A percentile compares a stretch with the other conserved stretches of the same genome.
Conservation (phyloP, 2,329 filamentous ascomycete genomes). For the Colletotrichum tabaci region DNA sequence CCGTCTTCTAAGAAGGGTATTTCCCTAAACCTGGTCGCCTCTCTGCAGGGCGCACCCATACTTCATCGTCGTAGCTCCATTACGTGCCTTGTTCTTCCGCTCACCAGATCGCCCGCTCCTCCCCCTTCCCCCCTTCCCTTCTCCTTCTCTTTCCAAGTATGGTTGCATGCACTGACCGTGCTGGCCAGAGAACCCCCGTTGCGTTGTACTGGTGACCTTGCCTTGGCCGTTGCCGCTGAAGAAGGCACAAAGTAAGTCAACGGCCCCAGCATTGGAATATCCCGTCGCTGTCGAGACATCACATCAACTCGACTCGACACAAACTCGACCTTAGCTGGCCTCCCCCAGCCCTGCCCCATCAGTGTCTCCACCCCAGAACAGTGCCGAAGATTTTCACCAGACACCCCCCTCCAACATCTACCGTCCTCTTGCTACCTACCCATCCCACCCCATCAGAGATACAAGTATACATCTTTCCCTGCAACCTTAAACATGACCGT, state of each 20-base stretch:
- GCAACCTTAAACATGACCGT: slow-evolving; percentile 53
- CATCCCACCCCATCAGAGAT: slow-evolving; percentile 56
- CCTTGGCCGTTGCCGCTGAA: slow-evolving; percentile 48
- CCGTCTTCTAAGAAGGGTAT: slow-evolving; percentile 43
- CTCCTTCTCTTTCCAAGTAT: slow-evolving; percentile 64
- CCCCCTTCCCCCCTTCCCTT: slow-evolving; percentile 35
- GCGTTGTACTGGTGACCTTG: slow-evolving; percentile 38
- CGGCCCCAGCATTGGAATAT: slow-evolving; percentile 47
- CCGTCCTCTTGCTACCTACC: slow-evolving; percentile 50
- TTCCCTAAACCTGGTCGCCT: slow-evolving; percentile 41
- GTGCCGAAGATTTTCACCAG: slow-evolving; percentile 65
- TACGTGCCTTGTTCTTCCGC: slow-evolving; percentile 43
- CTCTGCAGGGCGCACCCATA: slow-evolving; percentile 43
- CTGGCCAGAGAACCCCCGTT: slow-evolving; percentile 33
- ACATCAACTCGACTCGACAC: slow-evolving; percentile 38
- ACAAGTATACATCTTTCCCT: slow-evolving; percentile 64
- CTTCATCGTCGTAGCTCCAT: slow-evolving; percentile 44
- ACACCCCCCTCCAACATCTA: slow-evolving; percentile 64
- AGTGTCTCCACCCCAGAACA: slow-evolving; percentile 61
- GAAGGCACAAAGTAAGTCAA: slow-evolving; percentile 49
- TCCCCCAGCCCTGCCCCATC: slow-evolving; percentile 48
- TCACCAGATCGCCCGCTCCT: slow-evolving; percentile 55
- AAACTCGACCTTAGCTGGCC: slow-evolving; percentile 48
- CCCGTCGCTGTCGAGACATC: slow-evolving; percentile 22
- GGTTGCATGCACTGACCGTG: slow-evolving; percentile 59